A percentile compares a stretch with the other conserved stretches of the same genome.
Evolutionary conservation across 495 filamentous ascomycete species (phyloP).

Genomic region (Schizothecium vesticola): DNA sequence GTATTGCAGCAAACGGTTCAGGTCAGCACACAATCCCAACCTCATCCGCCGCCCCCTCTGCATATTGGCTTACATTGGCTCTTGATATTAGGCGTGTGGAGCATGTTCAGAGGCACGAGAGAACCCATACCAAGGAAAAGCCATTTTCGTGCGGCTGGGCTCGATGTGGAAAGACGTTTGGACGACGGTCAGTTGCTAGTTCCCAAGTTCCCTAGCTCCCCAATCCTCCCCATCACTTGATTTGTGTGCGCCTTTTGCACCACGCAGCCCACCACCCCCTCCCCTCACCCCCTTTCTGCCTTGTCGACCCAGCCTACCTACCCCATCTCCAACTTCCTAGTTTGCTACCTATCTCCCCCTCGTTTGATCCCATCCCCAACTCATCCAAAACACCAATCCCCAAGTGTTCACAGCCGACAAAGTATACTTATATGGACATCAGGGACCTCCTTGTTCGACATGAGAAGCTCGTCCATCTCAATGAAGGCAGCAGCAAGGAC

Average conservation of each 20-base stretch:
- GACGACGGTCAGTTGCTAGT: constrained; percentile 45
- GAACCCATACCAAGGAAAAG: constrained; percentile 58
- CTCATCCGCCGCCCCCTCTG: constrained; percentile 24
- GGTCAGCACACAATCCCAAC: constrained; percentile 29
- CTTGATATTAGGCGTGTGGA: constrained; percentile 51
- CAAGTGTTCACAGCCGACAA: constrained; percentile 11
- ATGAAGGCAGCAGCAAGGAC: constrained; percentile 50
- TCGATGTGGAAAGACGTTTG: constrained; percentile 53
- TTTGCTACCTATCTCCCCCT: neutral
- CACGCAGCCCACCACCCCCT: constrained; percentile 7
- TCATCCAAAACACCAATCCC: neutral
- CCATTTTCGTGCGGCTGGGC: constrained; percentile 50
- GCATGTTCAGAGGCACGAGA: constrained; percentile 56
- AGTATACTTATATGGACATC: constrained; percentile 50
- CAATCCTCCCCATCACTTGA: constrained; percentile 5
- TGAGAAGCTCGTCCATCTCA: constrained; percentile 67
- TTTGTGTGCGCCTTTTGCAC: constrained; percentile 10
- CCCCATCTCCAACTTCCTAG: neutral
- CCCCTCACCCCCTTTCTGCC: constrained; percentile 13
- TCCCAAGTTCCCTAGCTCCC: constrained; percentile 10
- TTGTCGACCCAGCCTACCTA: neutral
- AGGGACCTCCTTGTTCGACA: constrained; percentile 68
- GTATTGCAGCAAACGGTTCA: constrained; percentile 53
- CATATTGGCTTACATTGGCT: constrained; percentile 39
- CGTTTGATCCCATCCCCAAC: neutral